Conservation (phyloP, 805 yeast genomes). For the Ogataea philodendri region DNA sequence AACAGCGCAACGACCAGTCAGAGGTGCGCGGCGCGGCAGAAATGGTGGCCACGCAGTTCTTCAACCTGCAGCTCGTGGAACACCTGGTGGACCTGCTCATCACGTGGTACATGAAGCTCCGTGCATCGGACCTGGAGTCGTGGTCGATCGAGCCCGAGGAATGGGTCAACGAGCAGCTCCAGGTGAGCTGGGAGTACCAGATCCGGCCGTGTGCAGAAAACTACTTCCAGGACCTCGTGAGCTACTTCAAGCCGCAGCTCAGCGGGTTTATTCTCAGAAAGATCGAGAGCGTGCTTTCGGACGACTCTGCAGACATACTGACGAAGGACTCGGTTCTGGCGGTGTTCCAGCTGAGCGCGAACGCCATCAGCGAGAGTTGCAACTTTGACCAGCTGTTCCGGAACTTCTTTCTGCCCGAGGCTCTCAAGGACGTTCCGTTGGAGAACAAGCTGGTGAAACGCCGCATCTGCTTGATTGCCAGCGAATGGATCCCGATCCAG, state of each 20-base stretch:
- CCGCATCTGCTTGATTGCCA: constrained; percentile 70
- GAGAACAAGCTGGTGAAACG: constrained; percentile 67
- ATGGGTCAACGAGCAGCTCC: constrained; percentile 81
- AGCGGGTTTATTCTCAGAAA: constrained; percentile 56
- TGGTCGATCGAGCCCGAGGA: constrained; percentile 92
- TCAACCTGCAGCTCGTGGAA: constrained; percentile 54
- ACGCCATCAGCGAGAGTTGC: constrained; percentile 60
- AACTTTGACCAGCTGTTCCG: constrained; percentile 65
- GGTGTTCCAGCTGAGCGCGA: constrained; percentile 77
- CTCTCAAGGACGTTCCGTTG: constrained; percentile 42
- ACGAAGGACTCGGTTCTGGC: constrained; percentile 77
- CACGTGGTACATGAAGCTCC: constrained; percentile 68
- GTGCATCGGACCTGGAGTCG: constrained; percentile 71
- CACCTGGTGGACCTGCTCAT: constrained; percentile 66
- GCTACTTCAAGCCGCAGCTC: constrained; percentile 56
- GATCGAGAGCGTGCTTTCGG: constrained; percentile 43
- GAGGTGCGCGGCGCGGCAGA: constrained; percentile 60
- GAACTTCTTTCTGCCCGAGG: constrained; percentile 68
- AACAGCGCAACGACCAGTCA: constrained; percentile 60
- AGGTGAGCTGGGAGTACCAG: constrained; percentile 78
- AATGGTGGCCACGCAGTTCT: constrained; percentile 50
- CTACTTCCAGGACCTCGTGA: constrained; percentile 72
- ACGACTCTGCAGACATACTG: constrained; percentile 44
- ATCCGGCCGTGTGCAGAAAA: constrained; percentile 85
- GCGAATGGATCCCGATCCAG: constrained; percentile 76